phyloP scores from a whole-genome alignment of 208 protist genomes.

The Acanthamoeba royreba region DNA sequence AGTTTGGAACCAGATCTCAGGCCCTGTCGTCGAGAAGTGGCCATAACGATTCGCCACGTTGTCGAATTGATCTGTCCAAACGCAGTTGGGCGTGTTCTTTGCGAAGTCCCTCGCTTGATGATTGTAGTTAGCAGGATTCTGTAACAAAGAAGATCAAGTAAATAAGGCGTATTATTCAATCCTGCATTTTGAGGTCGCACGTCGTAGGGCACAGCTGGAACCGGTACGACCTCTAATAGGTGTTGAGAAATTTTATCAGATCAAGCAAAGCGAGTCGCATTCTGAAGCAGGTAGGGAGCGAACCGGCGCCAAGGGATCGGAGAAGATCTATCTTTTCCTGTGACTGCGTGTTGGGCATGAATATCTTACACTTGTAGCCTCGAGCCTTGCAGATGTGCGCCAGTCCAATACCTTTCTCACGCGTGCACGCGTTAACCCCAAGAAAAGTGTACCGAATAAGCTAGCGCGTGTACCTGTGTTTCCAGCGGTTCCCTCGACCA shows the following conservation, averaged over 20 bases:
- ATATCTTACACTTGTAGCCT: conserved; percentile 76
- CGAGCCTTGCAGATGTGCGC: conserved; percentile 68
- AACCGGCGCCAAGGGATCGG: conserved; percentile 23
- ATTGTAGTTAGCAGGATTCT: conserved; percentile 72
- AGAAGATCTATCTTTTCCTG: conserved; percentile 72
- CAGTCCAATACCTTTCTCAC: conserved; percentile 37
- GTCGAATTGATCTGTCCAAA: conserved; percentile 77
- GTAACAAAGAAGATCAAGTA: conserved; percentile 29
- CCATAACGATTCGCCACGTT: conserved; percentile 68
- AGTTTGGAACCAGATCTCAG: conserved; percentile 63
- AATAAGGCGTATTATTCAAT: neutral
- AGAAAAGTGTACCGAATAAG: neutral
- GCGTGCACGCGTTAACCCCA: neutral
- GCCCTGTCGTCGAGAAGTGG: conserved; percentile 67
- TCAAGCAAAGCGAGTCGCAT: neutral
- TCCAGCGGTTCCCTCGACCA: conserved; percentile 68
- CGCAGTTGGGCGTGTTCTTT: conserved; percentile 49
- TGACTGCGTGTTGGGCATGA: conserved; percentile 65
- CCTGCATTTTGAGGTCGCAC: neutral
- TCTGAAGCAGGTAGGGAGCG: neutral
- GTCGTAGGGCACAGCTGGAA: conserved; percentile 32
- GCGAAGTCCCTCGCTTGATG: conserved; percentile 68
- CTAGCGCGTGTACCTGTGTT: conserved; percentile 37
- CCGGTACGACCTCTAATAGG: conserved; percentile 27
- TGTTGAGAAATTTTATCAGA: neutral